These are phyloP conservation scores for Rhizophagus sp. DNA, from an alignment of 192 early-diverging fungal species.

Conservation along the genomic window DNA sequence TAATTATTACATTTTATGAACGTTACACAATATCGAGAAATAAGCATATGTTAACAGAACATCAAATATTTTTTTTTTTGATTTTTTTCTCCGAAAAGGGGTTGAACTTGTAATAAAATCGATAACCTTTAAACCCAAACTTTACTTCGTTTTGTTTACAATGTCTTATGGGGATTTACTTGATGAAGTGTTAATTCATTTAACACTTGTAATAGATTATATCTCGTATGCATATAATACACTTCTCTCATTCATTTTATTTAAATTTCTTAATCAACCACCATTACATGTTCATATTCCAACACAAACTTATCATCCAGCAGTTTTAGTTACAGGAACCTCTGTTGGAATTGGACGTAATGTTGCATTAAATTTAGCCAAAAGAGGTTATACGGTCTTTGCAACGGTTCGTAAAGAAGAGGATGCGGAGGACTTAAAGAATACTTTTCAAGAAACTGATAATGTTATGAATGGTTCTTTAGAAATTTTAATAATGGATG, in stretches of 20 bases:
- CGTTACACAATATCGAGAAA: too few relatives aligned
- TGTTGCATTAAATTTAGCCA: conserved; percentile 8
- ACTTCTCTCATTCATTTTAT: neutral
- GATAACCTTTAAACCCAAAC: too few relatives aligned
- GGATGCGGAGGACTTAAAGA: neutral
- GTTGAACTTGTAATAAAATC: too few relatives aligned
- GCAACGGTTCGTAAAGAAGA: conserved; percentile 19
- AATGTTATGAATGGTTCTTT: conserved; percentile 10
- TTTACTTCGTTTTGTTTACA: neutral
- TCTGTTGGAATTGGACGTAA: conserved; percentile 15
- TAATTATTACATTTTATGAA: too few relatives aligned
- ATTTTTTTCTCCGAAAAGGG: too few relatives aligned
- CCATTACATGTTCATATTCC: conserved; percentile 1
- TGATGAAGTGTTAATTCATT: neutral
- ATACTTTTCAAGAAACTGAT: neutral
- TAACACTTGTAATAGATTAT: conserved; percentile 16
- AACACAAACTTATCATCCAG: conserved; percentile 15
- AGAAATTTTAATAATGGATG: conserved; percentile 4
- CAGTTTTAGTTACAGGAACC: conserved; percentile 23
- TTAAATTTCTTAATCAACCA: neutral
- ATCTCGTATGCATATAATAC: conserved; percentile 18
- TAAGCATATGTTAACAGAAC: too few relatives aligned
- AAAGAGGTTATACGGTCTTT: conserved; percentile 19
- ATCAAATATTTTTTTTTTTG: too few relatives aligned
- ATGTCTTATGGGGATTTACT: neutral